phyloP scores from a whole-genome alignment of 164 flowering plant genomes.

The Hamamelis virginiana region DNA sequence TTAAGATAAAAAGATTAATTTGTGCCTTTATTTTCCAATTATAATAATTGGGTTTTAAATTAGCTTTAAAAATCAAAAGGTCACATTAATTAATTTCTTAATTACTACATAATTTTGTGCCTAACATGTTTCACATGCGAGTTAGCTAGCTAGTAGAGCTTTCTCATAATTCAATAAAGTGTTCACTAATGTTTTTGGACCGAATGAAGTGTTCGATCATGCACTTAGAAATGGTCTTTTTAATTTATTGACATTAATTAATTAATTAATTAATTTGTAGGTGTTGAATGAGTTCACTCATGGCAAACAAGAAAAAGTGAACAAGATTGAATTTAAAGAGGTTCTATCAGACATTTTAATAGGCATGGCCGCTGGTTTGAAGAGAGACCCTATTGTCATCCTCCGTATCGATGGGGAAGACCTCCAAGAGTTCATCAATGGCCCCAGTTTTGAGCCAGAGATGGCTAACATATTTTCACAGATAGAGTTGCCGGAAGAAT shows the following conservation, averaged over 20 bases:
- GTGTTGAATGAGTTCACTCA: constrained; percentile 83
- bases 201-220: too few species aligned
- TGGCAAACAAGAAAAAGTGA: constrained; percentile 67
- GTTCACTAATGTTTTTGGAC: too few species aligned
- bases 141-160: too few species aligned
- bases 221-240: constrained; percentile 1
- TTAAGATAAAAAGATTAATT: too few species aligned
- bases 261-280: too few species aligned
- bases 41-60: too few species aligned
- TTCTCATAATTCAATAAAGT: too few species aligned
- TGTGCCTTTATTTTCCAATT: too few species aligned
- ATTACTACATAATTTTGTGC: too few species aligned
- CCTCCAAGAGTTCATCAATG: constrained; percentile 59
- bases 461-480: constrained; percentile 53
- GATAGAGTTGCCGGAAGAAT: constrained; percentile 34
- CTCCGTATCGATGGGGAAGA: constrained; percentile 96
- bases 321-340: constrained; percentile 70
- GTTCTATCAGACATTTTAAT: constrained; percentile 74
- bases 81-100: too few species aligned
- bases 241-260: neutral
- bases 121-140: too few species aligned
- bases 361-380: constrained; percentile 93
- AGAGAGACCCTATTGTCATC: constrained; percentile 89
- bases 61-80: too few species aligned
- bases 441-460: constrained; percentile 65